A percentile compares a stretch with the other conserved stretches of the same genome.
Conservation (phyloP, 371 early-diverging fungal genomes). For the Lichtheimia hyalospora region DNA sequence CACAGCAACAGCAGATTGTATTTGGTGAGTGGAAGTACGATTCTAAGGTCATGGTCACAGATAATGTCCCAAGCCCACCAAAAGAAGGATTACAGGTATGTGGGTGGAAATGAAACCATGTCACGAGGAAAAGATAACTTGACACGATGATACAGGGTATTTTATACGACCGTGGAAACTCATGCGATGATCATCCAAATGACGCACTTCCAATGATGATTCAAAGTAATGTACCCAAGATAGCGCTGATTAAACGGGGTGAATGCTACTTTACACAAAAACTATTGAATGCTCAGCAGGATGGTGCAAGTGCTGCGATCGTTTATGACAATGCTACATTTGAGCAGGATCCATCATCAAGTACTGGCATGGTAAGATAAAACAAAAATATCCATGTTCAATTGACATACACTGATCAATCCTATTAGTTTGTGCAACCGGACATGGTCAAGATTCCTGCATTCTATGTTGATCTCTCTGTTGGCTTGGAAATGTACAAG, state of each 20-base stretch:
- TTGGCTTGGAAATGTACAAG: conserved; percentile 20
- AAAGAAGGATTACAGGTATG: conserved; percentile 20
- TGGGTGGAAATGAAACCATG: too few species aligned
- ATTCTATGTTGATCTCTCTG: conserved; percentile 19
- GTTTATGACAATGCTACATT: conserved; percentile 27
- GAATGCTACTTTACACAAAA: conserved; percentile 30
- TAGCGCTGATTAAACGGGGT: conserved; percentile 28
- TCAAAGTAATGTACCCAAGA: conserved; percentile 14
- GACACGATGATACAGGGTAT: conserved; percentile 9
- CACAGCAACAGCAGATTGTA: conserved; percentile 1
- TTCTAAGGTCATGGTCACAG: conserved; percentile 4
- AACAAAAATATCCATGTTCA: not conserved
- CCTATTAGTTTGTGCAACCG: conserved; percentile 19
- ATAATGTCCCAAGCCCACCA: conserved; percentile 16
- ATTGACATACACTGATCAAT: too few species aligned
- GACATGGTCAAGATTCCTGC: conserved; percentile 28
- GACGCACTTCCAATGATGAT: conserved; percentile 7
- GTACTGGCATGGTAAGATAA: conserved; percentile 16
- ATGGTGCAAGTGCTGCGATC: conserved; percentile 32
- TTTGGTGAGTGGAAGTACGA: conserved; percentile 20
- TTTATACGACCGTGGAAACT: conserved; percentile 22
- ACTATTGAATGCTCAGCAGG: conserved; percentile 23
- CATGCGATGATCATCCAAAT: conserved; percentile 6
- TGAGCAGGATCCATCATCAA: conserved; percentile 12
- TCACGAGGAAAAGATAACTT: too few species aligned